These are phyloP conservation scores for Xanthoconium separans DNA, from an alignment of 1,284 basidiomycete species.

Conservation along the genomic window DNA sequence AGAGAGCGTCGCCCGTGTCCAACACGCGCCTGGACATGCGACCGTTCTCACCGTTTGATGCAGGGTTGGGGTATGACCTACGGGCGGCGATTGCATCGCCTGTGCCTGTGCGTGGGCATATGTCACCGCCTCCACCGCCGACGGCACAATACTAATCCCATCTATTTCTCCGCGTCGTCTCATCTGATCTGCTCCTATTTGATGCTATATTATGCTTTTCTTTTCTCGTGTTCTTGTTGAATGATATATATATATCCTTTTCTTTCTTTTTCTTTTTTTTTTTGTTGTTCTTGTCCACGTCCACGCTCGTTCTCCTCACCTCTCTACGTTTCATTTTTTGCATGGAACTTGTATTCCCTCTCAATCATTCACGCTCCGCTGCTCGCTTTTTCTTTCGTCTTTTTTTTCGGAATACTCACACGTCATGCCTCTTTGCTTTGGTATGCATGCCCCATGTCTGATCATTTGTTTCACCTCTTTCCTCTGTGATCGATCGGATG, in stretches of 20 bases:
- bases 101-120: not conserved
- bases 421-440: too few species aligned
- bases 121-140: constrained; percentile 3
- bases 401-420: not conserved
- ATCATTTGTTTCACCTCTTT: too few species aligned
- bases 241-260: constrained; percentile 10
- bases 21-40: constrained; percentile 33
- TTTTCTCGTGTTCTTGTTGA: not conserved
- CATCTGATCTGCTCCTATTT: constrained; percentile 12
- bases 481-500: too few species aligned
- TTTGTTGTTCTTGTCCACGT: not conserved
- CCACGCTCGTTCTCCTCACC: constrained; percentile 1
- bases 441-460: too few species aligned
- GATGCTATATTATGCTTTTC: constrained; percentile 16
- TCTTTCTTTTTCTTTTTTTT: not conserved
- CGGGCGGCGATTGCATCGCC: constrained; percentile 9
- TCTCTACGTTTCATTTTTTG: not conserved
- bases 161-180: not conserved
- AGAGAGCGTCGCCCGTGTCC: constrained; percentile 8
- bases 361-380: not conserved
- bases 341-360: too few species aligned
- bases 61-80: constrained; percentile 30
- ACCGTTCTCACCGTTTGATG: constrained; percentile 45
- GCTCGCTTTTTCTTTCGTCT: too few species aligned
- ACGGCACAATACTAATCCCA: constrained; percentile 10